phyloP scores from a whole-genome alignment of 768 basidiomycete species.

The Gymnopilus junonius region DNA sequence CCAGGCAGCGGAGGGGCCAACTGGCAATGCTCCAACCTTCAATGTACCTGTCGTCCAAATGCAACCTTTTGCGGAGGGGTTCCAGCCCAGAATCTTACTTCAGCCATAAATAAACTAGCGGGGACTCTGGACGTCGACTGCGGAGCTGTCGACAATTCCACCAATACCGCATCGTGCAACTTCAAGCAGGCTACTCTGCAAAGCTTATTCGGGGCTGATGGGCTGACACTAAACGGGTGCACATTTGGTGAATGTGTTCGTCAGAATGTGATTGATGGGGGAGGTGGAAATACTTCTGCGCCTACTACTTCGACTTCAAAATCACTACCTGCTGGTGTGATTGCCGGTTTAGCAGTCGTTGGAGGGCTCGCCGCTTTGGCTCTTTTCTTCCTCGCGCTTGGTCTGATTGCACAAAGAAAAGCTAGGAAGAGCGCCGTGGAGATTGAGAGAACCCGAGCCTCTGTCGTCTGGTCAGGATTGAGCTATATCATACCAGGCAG shows the following conservation, averaged over 20 bases:
- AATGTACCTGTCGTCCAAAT: slow-evolving; percentile 72
- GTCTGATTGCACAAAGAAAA: slow-evolving; percentile 60
- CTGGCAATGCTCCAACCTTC: slow-evolving; percentile 76
- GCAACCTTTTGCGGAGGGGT: slow-evolving; percentile 78
- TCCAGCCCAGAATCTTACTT: slow-evolving; percentile 51
- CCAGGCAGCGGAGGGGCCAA: slow-evolving; percentile 43
- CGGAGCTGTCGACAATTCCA: slow-evolving; percentile 44
- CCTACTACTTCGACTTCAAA: slow-evolving; percentile 36
- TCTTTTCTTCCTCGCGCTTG: slow-evolving; percentile 63
- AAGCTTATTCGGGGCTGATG: slow-evolving; percentile 69
- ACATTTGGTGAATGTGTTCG: slow-evolving; percentile 88
- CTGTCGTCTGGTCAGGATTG: slow-evolving; percentile 70
- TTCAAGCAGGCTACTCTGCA: slow-evolving; percentile 80
- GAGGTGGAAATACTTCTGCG: slow-evolving; percentile 39
- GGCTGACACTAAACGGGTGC: slow-evolving; percentile 77
- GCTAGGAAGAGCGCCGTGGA: slow-evolving; percentile 53
- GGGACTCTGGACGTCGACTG: slow-evolving; percentile 77
- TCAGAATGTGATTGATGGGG: slow-evolving; percentile 74
- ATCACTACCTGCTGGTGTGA: slow-evolving; percentile 78
- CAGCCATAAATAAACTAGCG: slow-evolving; percentile 63
- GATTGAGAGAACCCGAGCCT: slow-evolving; percentile 51
- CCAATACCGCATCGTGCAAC: slow-evolving; percentile 61
- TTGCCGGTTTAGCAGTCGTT: slow-evolving; percentile 88
- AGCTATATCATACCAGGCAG: slow-evolving; percentile 60
- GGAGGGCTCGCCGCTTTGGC: slow-evolving; percentile 65